Conservation (phyloP, 2,329 filamentous ascomycete species). For the Venturia oleaginea region DNA sequence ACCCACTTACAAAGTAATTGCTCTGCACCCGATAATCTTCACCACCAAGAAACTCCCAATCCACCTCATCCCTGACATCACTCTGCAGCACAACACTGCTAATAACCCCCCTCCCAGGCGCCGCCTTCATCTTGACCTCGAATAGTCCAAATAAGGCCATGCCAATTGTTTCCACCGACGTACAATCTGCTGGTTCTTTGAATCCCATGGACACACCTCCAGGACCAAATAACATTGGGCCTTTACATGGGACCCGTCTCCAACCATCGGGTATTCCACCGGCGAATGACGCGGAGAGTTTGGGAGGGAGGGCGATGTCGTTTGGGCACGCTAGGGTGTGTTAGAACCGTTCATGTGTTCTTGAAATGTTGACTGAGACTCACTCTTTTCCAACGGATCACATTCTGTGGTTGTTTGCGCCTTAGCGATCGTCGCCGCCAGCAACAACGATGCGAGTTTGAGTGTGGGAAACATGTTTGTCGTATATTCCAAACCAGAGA, state of each 20-base stretch:
- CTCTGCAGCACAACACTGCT: conserved; percentile 12
- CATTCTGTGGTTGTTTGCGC: conserved; percentile 39
- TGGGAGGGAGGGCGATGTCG: conserved; percentile 31
- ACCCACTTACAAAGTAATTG: conserved; percentile 55
- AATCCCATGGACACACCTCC: conserved; percentile 32
- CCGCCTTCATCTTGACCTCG: conserved; percentile 15
- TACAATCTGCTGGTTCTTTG: conserved; percentile 3
- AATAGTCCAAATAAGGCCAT: conserved; percentile 11
- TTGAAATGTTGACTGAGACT: background rate
- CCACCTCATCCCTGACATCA: conserved; percentile 11
- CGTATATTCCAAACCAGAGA: background rate
- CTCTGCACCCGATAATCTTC: conserved; percentile 42
- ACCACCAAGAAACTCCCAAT: conserved; percentile 31
- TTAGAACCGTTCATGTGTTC: background rate
- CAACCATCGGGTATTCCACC: conserved; percentile 24
- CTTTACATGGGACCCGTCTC: conserved; percentile 29
- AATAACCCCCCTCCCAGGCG: conserved; percentile 10
- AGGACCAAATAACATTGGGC: conserved; percentile 33
- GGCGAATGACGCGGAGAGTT: conserved; percentile 32
- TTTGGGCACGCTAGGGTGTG: conserved; percentile 28
- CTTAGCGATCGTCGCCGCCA: background rate
- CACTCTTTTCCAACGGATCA: conserved; percentile 33
- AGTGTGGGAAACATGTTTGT: background rate
- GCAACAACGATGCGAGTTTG: background rate
- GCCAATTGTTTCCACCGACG: background rate